Evolutionary conservation across 2,329 filamentous ascomycete species (phyloP).

Genomic region (Sporothrix brasiliensis): DNA sequence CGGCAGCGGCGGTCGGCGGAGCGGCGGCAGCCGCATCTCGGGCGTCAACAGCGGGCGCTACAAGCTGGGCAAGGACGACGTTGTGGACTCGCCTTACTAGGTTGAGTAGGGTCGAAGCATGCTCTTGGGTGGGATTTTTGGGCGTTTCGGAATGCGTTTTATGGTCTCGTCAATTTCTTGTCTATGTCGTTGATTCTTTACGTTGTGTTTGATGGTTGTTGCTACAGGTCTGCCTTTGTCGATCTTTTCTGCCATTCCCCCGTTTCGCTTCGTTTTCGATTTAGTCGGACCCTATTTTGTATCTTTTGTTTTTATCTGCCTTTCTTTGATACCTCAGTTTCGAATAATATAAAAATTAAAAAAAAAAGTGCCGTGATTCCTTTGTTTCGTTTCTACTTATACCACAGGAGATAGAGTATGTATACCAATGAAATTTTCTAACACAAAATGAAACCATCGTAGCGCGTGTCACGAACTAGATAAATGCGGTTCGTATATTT

Average conservation of each 20-base stretch:
- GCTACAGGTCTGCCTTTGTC: background rate
- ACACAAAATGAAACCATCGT: background rate
- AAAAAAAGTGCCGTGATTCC: background rate
- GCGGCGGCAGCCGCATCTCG: constrained; percentile 56
- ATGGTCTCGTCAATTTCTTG: background rate
- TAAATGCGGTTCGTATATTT: constrained; percentile 13
- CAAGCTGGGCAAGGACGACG: constrained; percentile 77
- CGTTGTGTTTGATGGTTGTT: background rate
- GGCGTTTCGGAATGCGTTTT: background rate
- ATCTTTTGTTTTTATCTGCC: background rate
- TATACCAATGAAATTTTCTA: background rate
- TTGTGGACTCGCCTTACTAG: constrained; percentile 72
- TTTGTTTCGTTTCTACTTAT: too few relatives aligned
- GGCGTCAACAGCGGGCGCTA: constrained; percentile 63
- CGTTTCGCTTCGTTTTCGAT: constrained; percentile 1
- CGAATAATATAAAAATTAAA: background rate
- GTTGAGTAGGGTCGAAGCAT: background rate
- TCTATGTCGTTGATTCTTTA: background rate
- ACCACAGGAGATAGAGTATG: background rate
- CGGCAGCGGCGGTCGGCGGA: constrained; percentile 45
- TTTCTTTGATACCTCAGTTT: constrained; percentile 19
- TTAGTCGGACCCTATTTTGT: constrained; percentile 8
- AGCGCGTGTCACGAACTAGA: background rate
- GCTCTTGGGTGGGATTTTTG: background rate
- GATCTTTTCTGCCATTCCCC: background rate